Base-by-base conservation (phyloP, 108 stramenopile genomes). In the Nitzschia putrida region DNA sequence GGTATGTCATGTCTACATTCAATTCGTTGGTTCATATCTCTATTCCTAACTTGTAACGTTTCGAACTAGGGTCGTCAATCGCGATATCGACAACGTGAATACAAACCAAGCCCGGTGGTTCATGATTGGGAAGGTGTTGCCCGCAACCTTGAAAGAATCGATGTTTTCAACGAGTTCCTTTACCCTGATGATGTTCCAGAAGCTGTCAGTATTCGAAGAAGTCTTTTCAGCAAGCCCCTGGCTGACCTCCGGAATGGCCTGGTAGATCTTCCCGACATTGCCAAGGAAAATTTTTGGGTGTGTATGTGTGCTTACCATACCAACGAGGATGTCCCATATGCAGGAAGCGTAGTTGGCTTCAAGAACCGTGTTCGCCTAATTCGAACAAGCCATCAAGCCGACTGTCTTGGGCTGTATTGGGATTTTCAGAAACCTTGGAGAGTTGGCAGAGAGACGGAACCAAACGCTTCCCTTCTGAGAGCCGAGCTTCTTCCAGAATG, bases 401-500 rank as follows among this genome's bases (percentile, higher is more conserved):
- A 93, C 64, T 49, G 57, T 12, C 69, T 84, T 13, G 92, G 92
- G 4, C 64, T 93, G 21, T 21, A 25, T 18, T 83, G 68, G 67
- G 73, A 80, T 49, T 69, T 61, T 8, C 65, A 52, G 14, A 53
- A 52, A 12, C 89, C 89, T 8, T 90, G 92, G 88, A 59, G 69
- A 9, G 54, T 88, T 42, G 59, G 57, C 13, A 64, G 7, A 29
- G 12, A 37, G 39, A 29, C 40, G 24, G 22, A 20, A n/a, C 26
- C 49, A 8, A 69, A 67, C 34, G 45, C 53, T 41, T 71, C 80
- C 26, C 72, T 80, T 0, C 61, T 77, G 34, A 41, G 64, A 23
- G 87, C 85, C 0, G 87, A 92, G 54, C 64, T 92, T 8, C 78
- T 92, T 38, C 91, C 91, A 8, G 82, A 87, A 37, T 71, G 59